phyloP scores from a whole-genome alignment of 2,329 filamentous ascomycete species.

The Bipolaris bicolor region DNA sequence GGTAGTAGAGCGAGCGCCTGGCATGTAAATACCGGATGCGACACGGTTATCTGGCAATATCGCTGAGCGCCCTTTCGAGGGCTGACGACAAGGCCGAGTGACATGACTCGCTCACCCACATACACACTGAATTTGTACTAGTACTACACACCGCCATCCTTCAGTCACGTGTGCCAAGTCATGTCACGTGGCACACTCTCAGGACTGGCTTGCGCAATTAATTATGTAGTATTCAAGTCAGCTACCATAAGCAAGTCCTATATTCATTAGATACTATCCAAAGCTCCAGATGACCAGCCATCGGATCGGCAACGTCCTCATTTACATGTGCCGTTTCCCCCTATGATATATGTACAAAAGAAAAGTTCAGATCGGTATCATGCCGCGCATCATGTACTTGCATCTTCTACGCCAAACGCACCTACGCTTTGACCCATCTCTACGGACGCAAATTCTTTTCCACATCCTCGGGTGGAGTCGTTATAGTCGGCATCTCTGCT shows the following conservation, averaged over 20 bases:
- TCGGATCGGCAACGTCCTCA: neutral
- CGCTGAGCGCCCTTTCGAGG: constrained; percentile 19
- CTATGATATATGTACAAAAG: neutral
- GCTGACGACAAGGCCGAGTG: constrained; percentile 24
- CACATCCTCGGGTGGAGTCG: constrained; percentile 31
- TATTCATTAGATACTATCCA: neutral
- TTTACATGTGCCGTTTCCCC: neutral
- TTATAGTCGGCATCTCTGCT: constrained; percentile 26
- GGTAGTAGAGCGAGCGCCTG: neutral
- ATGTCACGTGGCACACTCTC: neutral
- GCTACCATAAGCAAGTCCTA: neutral
- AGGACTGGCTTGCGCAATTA: neutral
- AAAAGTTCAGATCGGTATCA: neutral
- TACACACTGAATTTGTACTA: no score
- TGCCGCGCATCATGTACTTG: neutral
- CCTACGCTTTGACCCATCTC: neutral
- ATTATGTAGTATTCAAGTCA: neutral
- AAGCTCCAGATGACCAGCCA: neutral
- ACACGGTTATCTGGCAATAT: constrained; percentile 17
- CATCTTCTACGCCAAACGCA: neutral
- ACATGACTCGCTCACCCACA: constrained; percentile 20
- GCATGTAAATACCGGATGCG: constrained; percentile 18
- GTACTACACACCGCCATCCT: constrained; percentile 7
- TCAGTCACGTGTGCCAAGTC: neutral
- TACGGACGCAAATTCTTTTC: constrained; percentile 25